phyloP scores from a whole-genome alignment of 345 rosid genomes.

The Ailanthus altissimus region DNA sequence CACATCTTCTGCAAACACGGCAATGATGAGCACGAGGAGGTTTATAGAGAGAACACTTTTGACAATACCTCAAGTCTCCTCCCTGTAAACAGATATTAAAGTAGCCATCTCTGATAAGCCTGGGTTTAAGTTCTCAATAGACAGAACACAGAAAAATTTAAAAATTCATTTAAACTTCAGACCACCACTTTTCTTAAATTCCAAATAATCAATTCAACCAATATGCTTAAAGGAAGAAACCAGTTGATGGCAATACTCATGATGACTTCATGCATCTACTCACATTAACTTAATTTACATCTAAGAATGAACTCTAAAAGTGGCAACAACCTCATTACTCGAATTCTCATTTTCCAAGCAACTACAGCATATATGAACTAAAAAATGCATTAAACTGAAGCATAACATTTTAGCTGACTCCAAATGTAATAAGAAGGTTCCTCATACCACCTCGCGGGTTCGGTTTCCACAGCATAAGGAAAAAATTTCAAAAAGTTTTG shows the following conservation, averaged over 20 bases:
- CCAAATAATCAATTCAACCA: background rate
- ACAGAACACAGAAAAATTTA: background rate
- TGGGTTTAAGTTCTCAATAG: background rate
- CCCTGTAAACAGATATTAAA: constrained; percentile 58
- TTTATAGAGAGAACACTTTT: constrained; percentile 80
- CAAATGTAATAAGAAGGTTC: background rate
- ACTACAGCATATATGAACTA: background rate
- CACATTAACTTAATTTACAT: background rate
- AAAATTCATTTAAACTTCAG: background rate
- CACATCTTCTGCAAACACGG: constrained; percentile 92
- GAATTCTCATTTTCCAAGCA: background rate
- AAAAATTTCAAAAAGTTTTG: background rate
- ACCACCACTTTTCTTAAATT: background rate
- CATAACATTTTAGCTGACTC: constrained; percentile 1
- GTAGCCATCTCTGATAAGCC: constrained; percentile 13
- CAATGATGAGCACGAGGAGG: constrained; percentile 98
- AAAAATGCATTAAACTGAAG: background rate
- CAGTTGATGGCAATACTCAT: background rate
- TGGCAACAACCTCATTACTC: background rate
- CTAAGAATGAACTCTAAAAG: background rate
- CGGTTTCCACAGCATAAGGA: background rate
- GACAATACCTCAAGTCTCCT: constrained; percentile 90
- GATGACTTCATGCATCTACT: background rate
- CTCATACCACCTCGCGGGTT: background rate
- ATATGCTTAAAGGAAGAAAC: constrained; percentile 3